Percentiles rank a stretch among this genome's conserved stretches.
These are phyloP conservation scores for Phytophthora fragariaefolia DNA, from an alignment of 352 stramenopile species.

Conservation along the genomic window DNA sequence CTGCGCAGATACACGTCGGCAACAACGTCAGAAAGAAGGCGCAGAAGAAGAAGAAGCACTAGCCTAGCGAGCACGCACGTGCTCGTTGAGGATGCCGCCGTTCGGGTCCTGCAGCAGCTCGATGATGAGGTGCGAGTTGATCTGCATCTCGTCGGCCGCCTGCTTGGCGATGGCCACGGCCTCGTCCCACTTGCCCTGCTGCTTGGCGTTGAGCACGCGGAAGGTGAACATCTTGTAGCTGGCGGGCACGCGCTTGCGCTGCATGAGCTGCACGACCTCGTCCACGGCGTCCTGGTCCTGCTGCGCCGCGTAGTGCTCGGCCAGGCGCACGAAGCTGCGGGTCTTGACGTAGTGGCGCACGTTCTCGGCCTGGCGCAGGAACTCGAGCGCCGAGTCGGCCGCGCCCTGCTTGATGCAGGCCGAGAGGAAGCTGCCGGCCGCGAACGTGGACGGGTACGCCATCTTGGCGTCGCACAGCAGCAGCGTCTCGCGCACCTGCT, in stretches of 20 bases:
- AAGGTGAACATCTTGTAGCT: conserved; percentile 83
- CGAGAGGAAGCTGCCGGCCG: conserved; percentile 68
- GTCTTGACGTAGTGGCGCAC: conserved; percentile 81
- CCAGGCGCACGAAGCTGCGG: conserved; percentile 78
- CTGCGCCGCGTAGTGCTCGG: conserved; percentile 63
- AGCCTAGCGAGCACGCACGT: conserved; percentile 45
- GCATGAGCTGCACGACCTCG: conserved; percentile 65
- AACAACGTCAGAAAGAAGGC: conserved; percentile 2
- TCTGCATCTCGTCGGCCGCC: conserved; percentile 63
- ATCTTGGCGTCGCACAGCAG: conserved; percentile 83
- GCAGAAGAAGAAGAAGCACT: too few relatives aligned
- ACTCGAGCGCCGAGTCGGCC: conserved; percentile 72
- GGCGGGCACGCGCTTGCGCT: conserved; percentile 47
- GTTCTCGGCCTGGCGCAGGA: conserved; percentile 73
- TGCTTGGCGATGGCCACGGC: conserved; percentile 72
- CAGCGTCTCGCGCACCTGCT: conserved; percentile 73
- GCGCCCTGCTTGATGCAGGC: conserved; percentile 66
- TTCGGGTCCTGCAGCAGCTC: conserved; percentile 69
- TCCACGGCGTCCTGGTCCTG: conserved; percentile 65
- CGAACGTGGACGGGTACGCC: conserved; percentile 71
- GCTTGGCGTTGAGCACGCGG: conserved; percentile 73
- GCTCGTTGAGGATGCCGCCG: conserved; percentile 61
- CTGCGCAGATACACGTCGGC: conserved; percentile 42
- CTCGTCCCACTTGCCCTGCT: conserved; percentile 61
- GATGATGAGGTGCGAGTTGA: conserved; percentile 85